Evolutionary conservation across 805 yeast genomes (phyloP), one percentile per base, ranked within the genome.

Genomic region (Metschnikowia cerradonensis): DNA sequence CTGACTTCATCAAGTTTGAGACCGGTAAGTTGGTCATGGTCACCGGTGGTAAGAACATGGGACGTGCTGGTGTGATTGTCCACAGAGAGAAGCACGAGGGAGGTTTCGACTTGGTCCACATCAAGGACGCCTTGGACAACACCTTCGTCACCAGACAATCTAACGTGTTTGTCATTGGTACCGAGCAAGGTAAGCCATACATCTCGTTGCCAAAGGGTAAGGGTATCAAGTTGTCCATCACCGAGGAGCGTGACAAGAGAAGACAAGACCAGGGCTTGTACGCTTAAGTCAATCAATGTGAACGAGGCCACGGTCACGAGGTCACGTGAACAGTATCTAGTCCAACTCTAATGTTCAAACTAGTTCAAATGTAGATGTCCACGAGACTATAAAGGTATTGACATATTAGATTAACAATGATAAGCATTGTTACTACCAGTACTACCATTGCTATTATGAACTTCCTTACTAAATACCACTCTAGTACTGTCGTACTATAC

Each of bases 11-110:
- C 77, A 86, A 87, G 78, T 88, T 91, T 72, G 97, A 90, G 74
- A 84, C 91, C 67, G 98, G 77, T 73, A 86, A 83, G 75, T 79
- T 88, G 68, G 95, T 84, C 64, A 88, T 89, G 88, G 90, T 86
- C 75, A 90, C 96, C 63, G 97, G 96, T 81, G 97, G 97, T 80
- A 92, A 95, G 82, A 89, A 88, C 87, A 84, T 90, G 91, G 97
- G 97, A 76, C 86, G 97, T 79, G 88, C 90, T 71, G 97, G 97
- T 85, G 88, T 87, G 64, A 90, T 90, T 75, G 82, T 85, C 67
- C 96, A 90, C 92, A 84, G 92, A 78, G 97, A 90, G 80, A 88
- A 88, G 80, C 97, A 90, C 83, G 96, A 90, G 75, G 97, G 97
- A 78, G 96, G 96, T 75, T 90, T 90, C 83, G 97, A 90, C 78